Evolutionary conservation across 164 flowering plant genomes (phyloP).

Genomic region (Magnolia kwangsiensis): DNA sequence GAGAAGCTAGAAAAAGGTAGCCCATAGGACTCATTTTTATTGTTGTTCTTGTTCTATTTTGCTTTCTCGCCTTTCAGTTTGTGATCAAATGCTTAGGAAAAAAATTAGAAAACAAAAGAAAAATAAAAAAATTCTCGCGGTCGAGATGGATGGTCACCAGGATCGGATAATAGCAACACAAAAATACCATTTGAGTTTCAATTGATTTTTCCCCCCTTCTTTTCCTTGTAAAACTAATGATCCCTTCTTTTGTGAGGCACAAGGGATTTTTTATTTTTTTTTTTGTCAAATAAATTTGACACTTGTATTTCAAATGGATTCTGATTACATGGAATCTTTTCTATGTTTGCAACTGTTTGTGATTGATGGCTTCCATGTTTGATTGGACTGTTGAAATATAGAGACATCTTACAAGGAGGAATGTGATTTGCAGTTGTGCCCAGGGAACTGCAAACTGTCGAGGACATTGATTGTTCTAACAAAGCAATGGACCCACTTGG

Average conservation of each 20-base stretch:
- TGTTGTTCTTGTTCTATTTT: neutral
- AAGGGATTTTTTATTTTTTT: too few species aligned
- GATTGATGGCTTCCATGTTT: too few species aligned
- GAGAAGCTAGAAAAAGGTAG: constrained; percentile 60
- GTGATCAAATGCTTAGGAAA: neutral
- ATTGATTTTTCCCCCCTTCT: neutral
- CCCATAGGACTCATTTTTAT: constrained; percentile 7
- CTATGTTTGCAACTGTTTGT: too few species aligned
- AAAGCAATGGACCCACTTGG: too few species aligned
- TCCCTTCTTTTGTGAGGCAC: neutral
- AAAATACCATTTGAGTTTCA: neutral
- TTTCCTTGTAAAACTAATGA: neutral
- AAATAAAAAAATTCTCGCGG: neutral
- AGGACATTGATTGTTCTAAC: too few species aligned
- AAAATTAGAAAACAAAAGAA: neutral
- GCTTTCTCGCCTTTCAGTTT: neutral
- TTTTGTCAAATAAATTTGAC: too few species aligned
- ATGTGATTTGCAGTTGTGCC: too few species aligned
- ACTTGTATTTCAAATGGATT: too few species aligned
- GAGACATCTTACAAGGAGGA: too few species aligned
- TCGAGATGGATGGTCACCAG: neutral
- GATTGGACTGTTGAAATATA: too few species aligned
- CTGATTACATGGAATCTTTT: too few species aligned
- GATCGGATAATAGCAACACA: neutral
- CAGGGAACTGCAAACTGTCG: too few species aligned